These are phyloP conservation scores for Phytophthora kernoviae DNA, from an alignment of 352 stramenopile species.

Conservation along the genomic window DNA sequence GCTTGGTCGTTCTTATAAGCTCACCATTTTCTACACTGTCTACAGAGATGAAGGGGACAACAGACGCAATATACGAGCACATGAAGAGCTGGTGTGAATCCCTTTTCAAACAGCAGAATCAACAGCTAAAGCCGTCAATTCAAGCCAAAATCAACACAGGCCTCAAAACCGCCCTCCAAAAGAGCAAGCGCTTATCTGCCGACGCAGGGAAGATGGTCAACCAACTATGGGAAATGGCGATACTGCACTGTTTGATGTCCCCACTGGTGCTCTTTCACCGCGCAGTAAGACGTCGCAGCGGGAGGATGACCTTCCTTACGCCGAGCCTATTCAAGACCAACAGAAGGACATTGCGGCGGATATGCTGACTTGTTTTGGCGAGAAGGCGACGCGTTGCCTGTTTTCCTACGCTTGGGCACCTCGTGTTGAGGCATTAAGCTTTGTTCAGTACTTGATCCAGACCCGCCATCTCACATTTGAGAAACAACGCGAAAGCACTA, in stretches of 20 bases:
- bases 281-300: slow-evolving; percentile 59
- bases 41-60: slow-evolving; percentile 58
- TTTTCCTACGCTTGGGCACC: slow-evolving; percentile 86
- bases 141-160: slow-evolving; percentile 86
- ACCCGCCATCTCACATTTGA: slow-evolving; percentile 57
- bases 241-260: slow-evolving; percentile 24
- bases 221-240: slow-evolving; percentile 6
- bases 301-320: slow-evolving; percentile 81
- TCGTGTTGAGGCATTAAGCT: slow-evolving; percentile 79
- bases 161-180: slow-evolving; percentile 64
- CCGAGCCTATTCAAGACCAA: slow-evolving; percentile 70
- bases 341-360: slow-evolving; percentile 52
- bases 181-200: slow-evolving; percentile 61
- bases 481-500: neutral
- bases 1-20: neutral
- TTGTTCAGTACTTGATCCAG: slow-evolving; percentile 72
- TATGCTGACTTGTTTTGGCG: slow-evolving; percentile 65
- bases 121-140: slow-evolving; percentile 72
- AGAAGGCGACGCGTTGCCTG: slow-evolving; percentile 74
- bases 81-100: slow-evolving; percentile 77
- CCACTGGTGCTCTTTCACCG: slow-evolving; percentile 29
- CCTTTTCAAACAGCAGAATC: slow-evolving; percentile 75
- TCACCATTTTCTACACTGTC: too few species aligned
- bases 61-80: slow-evolving; percentile 73
- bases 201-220: slow-evolving; percentile 1